Conservation (phyloP, 805 yeast genomes). For the Ogataea thermomethanolica region DNA sequence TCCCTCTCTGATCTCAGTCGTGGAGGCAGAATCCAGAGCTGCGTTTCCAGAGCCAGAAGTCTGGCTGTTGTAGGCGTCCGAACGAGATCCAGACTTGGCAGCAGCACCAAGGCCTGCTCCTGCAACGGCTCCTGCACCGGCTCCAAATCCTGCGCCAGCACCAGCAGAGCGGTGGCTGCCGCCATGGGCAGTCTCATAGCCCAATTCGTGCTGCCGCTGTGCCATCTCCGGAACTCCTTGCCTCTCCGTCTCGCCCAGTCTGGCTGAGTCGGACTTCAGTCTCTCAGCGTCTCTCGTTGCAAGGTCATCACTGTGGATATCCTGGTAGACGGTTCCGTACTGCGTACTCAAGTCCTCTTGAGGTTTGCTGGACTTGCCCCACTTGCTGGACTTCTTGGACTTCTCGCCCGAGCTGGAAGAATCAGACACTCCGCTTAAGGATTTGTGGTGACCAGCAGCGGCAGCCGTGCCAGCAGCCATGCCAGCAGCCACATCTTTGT, state of each 20-base stretch:
- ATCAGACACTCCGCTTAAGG: background rate
- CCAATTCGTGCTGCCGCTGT: conserved; percentile 3
- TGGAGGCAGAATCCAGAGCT: too few relatives aligned
- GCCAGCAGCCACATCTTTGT: conserved; percentile 1
- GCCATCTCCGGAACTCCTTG: conserved; percentile 1
- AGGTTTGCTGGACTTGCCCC: conserved; percentile 1
- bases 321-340: conserved; percentile 18
- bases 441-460: conserved; percentile 2
- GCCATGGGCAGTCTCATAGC: conserved; percentile 7
- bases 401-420: background rate
- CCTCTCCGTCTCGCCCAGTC: conserved; percentile 2
- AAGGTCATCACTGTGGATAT: conserved; percentile 13
- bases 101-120: conserved; percentile 16
- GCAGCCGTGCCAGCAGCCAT: conserved; percentile 1
- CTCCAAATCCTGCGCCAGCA: conserved; percentile 1
- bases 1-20: background rate
- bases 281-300: conserved; percentile 2
- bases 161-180: background rate
- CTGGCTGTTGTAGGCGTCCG: conserved; percentile 2
- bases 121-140: conserved; percentile 3
- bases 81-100: conserved; percentile 5
- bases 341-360: conserved; percentile 6
- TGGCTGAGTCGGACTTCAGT: background rate
- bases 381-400: background rate
- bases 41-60: conserved; percentile 4